Conservation (phyloP, 2,329 filamentous ascomycete species). For the Venturia asperata region DNA sequence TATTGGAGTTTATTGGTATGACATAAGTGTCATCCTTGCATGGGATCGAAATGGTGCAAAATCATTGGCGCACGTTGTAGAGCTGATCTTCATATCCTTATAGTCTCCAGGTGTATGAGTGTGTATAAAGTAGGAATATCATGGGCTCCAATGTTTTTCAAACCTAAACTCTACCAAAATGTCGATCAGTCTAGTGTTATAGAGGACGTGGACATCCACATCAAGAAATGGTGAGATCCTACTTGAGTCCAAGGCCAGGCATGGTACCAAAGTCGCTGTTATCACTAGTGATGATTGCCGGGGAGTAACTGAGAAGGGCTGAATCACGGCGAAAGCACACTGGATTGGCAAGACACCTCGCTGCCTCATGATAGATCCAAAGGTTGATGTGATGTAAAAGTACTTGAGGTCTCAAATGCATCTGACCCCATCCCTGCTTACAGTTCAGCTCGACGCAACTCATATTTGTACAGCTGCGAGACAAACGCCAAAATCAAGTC, state of each 20-base stretch:
- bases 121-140: background rate
- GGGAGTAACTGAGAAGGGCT: too few species aligned
- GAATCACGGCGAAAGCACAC: too few species aligned
- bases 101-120: background rate
- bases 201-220: too few species aligned
- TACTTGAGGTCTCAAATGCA: background rate
- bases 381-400: background rate
- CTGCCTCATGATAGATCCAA: too few species aligned
- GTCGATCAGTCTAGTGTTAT: background rate
- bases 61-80: conserved; percentile 4
- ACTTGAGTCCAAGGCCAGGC: too few species aligned
- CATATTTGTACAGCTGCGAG: background rate
- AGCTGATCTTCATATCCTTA: background rate
- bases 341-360: too few species aligned
- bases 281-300: too few species aligned
- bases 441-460: background rate
- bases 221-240: too few species aligned
- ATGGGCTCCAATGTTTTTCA: background rate
- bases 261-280: too few species aligned
- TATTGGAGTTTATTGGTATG: conserved; percentile 9
- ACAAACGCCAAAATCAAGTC: background rate
- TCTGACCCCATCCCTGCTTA: background rate
- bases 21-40: background rate
- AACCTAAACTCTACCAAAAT: background rate
- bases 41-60: background rate